Conservation (phyloP, 257 asterid genomes). For the Salvia splendens region DNA sequence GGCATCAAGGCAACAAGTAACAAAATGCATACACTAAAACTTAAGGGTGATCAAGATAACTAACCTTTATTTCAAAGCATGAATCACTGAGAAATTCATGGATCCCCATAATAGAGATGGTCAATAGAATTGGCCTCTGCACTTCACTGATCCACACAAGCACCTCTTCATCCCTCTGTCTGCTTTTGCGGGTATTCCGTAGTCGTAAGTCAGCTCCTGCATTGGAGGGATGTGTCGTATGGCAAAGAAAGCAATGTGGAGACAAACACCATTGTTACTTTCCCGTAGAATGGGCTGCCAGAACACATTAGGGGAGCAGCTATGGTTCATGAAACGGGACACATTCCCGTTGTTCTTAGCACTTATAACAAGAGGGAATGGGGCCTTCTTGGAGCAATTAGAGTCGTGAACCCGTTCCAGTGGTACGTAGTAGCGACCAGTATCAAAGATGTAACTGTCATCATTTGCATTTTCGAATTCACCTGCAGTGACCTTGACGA, state of each 20-base stretch:
- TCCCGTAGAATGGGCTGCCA: constrained; percentile 90
- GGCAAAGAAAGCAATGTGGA: constrained; percentile 86
- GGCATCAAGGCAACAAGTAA: neutral
- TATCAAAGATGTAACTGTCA: constrained; percentile 65
- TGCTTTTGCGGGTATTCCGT: constrained; percentile 63
- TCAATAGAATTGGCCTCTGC: constrained; percentile 77
- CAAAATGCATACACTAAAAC: neutral
- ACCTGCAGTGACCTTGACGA: constrained; percentile 43
- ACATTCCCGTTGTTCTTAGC: constrained; percentile 78
- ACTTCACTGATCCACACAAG: constrained; percentile 69
- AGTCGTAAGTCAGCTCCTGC: constrained; percentile 89
- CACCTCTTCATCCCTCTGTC: constrained; percentile 68
- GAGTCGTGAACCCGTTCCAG: constrained; percentile 51
- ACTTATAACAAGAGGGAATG: constrained; percentile 69
- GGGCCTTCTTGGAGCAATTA: constrained; percentile 44
- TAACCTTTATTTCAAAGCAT: constrained; percentile 30
- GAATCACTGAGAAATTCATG: constrained; percentile 18
- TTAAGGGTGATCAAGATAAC: neutral
- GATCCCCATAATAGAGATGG: too few species aligned
- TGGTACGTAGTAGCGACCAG: constrained; percentile 70
- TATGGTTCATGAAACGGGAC: constrained; percentile 94
- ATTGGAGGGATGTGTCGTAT: constrained; percentile 83
- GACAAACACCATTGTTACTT: constrained; percentile 52
- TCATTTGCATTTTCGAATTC: constrained; percentile 47
- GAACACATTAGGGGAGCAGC: constrained; percentile 78